A percentile compares a stretch with the other conserved stretches of the same genome.
These are phyloP conservation scores for Penicillium glabrum DNA, from an alignment of 2,329 filamentous ascomycete species.

Conservation along the genomic window DNA sequence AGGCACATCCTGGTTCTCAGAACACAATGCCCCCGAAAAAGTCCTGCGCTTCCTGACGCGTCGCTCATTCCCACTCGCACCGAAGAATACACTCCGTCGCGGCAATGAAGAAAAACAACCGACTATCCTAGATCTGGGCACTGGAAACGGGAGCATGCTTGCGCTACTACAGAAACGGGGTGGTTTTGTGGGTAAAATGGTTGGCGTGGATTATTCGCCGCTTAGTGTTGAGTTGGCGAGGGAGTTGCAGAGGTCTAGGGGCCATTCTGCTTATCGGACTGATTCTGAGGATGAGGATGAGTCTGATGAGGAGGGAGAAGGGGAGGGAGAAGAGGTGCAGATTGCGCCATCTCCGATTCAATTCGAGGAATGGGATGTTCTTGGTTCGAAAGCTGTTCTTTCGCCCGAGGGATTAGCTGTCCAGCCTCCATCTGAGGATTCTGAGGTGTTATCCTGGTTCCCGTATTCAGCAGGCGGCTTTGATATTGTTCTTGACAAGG, in stretches of 20 bases:
- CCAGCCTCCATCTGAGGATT: not conserved
- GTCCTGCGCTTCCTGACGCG: slow-evolving; percentile 67
- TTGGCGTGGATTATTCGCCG: slow-evolving; percentile 86
- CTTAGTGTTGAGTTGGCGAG: slow-evolving; percentile 72
- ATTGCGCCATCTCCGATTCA: slow-evolving; percentile 29
- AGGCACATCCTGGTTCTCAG: slow-evolving; percentile 95
- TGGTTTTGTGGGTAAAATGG: slow-evolving; percentile 66
- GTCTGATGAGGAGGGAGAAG: slow-evolving; percentile 53
- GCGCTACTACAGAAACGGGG: slow-evolving; percentile 70
- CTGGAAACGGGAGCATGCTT: slow-evolving; percentile 90
- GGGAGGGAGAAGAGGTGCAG: slow-evolving; percentile 20
- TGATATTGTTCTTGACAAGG: slow-evolving; percentile 95
- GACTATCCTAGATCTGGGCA: slow-evolving; percentile 79
- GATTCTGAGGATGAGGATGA: slow-evolving; percentile 36
- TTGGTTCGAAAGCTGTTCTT: slow-evolving; percentile 42
- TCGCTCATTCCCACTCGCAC: slow-evolving; percentile 46
- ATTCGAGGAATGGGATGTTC: slow-evolving; percentile 66
- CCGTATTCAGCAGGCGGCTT: slow-evolving; percentile 58
- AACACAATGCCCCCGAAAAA: slow-evolving; percentile 82
- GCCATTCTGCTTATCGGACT: slow-evolving; percentile 36
- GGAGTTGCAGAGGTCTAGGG: slow-evolving; percentile 53
- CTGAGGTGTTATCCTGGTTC: slow-evolving; percentile 35
- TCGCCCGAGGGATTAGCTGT: slow-evolving; percentile 34
- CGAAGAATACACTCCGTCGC: slow-evolving; percentile 31
- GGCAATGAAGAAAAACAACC: slow-evolving; percentile 16